Conservation (phyloP, 352 stramenopile genomes). For the Phytophthora brassicae region DNA sequence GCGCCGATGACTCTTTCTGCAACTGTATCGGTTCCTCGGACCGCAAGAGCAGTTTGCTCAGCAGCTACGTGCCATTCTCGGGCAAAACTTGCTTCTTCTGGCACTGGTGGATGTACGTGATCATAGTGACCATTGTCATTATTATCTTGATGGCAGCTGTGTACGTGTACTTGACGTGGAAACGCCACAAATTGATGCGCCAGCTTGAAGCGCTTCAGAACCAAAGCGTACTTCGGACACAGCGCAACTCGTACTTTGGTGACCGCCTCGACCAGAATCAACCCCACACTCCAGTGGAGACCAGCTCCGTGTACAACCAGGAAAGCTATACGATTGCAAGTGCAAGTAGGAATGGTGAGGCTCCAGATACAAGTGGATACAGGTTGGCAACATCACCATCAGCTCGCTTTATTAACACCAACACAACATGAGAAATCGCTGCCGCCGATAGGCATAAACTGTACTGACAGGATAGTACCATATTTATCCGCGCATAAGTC, state of each 20-base stretch:
- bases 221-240: conserved; percentile 31
- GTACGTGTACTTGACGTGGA: conserved; percentile 55
- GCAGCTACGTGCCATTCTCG: conserved; percentile 57
- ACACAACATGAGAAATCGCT: conserved; percentile 16
- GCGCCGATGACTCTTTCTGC: conserved; percentile 47
- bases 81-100: conserved; percentile 84
- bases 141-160: conserved; percentile 54
- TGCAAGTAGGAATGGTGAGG: conserved; percentile 22
- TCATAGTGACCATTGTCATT: conserved; percentile 56
- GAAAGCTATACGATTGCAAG: conserved; percentile 11
- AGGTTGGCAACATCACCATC: conserved; percentile 26
- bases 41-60: conserved; percentile 62
- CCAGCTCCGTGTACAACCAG: conserved; percentile 32
- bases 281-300: conserved; percentile 31
- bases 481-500: conserved; percentile 24
- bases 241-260: conserved; percentile 44
- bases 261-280: conserved; percentile 44
- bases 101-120: conserved; percentile 89
- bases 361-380: conserved; percentile 23
- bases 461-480: conserved; percentile 17
- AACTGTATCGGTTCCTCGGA: conserved; percentile 65
- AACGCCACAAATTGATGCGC: conserved; percentile 50
- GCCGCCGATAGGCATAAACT: conserved; percentile 18
- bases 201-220: conserved; percentile 40
- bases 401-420: conserved; percentile 24